A percentile compares a stretch with the other conserved stretches of the same genome.
Evolutionary conservation across 2,329 filamentous ascomycete species (phyloP).

Genomic region (Coniella vitis): DNA sequence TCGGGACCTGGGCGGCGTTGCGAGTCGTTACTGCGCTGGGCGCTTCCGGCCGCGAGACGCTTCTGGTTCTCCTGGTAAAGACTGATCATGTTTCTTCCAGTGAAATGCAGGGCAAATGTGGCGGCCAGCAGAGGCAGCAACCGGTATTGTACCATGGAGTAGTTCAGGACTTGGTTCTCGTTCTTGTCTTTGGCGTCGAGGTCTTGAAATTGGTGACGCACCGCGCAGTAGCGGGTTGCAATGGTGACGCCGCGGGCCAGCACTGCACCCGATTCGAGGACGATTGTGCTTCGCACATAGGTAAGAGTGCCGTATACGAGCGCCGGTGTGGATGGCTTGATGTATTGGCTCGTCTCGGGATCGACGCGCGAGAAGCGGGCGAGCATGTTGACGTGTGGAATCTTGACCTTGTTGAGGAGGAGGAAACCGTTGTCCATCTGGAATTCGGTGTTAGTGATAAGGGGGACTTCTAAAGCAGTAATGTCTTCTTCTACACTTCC

Average conservation of each 20-base stretch:
- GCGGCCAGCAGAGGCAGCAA: constrained; percentile 66
- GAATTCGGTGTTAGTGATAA: too few relatives aligned
- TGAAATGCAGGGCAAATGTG: constrained; percentile 74
- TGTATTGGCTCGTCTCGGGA: constrained; percentile 60
- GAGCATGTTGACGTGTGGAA: constrained; percentile 69
- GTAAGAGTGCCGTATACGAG: constrained; percentile 71
- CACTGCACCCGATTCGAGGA: constrained; percentile 64
- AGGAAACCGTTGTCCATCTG: constrained; percentile 74
- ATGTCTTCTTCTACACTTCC: too few relatives aligned
- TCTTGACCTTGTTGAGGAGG: constrained; percentile 68
- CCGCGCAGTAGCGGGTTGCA: constrained; percentile 65
- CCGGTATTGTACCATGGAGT: constrained; percentile 73
- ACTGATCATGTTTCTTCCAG: constrained; percentile 67
- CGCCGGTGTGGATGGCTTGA: constrained; percentile 57
- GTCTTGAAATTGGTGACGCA: constrained; percentile 73
- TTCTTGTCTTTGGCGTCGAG: constrained; percentile 50
- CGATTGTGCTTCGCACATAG: constrained; percentile 67
- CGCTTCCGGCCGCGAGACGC: constrained; percentile 46
- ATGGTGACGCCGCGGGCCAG: constrained; percentile 73
- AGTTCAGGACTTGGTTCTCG: constrained; percentile 72
- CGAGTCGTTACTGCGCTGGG: constrained; percentile 19
- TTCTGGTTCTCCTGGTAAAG: constrained; percentile 68
- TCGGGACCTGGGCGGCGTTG: constrained; percentile 59
- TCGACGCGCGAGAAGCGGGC: constrained; percentile 65
- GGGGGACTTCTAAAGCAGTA: too few relatives aligned